phyloP scores from a whole-genome alignment of 805 yeast species.

The Ogataea angusta region DNA sequence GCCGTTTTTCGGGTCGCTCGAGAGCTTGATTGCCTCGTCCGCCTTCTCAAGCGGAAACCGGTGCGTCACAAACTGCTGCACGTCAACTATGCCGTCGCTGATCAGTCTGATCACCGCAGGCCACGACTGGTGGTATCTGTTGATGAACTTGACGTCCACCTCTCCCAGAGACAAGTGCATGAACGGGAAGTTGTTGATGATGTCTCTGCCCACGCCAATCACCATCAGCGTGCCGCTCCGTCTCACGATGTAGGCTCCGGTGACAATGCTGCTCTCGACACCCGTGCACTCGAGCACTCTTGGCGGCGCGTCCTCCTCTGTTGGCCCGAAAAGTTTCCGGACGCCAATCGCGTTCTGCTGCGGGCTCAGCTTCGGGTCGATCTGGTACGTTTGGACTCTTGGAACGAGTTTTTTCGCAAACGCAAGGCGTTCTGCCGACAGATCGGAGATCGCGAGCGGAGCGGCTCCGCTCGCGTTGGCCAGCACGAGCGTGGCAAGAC shows the following conservation, averaged over 20 bases:
- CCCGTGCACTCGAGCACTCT: constrained; percentile 55
- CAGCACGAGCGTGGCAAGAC: constrained; percentile 44
- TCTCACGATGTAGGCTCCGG: constrained; percentile 44
- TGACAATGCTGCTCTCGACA: constrained; percentile 44
- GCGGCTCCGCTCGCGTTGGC: constrained; percentile 53
- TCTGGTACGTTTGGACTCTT: constrained; percentile 41
- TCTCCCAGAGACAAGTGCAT: constrained; percentile 54
- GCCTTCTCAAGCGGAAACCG: constrained; percentile 45
- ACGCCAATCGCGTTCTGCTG: constrained; percentile 40
- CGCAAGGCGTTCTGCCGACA: constrained; percentile 41
- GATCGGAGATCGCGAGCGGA: constrained; percentile 50
- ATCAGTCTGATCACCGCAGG: constrained; percentile 52
- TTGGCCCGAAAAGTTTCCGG: constrained; percentile 34
- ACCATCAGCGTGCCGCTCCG: constrained; percentile 46
- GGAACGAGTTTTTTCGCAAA: constrained; percentile 48
- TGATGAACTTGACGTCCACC: constrained; percentile 47
- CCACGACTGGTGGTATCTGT: constrained; percentile 56
- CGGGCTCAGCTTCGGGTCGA: constrained; percentile 31
- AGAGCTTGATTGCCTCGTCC: constrained; percentile 41
- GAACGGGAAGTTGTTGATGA: constrained; percentile 47
- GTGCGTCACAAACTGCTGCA: constrained; percentile 48
- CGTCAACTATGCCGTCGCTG: constrained; percentile 41
- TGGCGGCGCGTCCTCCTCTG: constrained; percentile 39
- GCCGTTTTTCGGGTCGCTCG: constrained; percentile 40
- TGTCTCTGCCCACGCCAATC: constrained; percentile 51